phyloP scores from a whole-genome alignment of 306 rosid genomes.

The Aeschynomene evenia region DNA sequence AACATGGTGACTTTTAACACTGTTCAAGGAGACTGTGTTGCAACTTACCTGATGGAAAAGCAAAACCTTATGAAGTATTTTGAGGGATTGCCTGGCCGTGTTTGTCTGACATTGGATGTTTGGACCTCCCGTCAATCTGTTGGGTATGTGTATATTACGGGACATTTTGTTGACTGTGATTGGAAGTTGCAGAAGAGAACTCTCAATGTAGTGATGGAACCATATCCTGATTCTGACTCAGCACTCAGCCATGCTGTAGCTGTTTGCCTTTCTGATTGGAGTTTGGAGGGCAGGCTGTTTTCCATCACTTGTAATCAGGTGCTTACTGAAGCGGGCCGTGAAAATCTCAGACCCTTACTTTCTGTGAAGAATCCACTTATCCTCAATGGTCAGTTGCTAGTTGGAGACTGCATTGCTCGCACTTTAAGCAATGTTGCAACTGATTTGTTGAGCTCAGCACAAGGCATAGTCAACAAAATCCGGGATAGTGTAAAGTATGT shows the following conservation, averaged over 20 bases:
- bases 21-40: conserved; percentile 95
- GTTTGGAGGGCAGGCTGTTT: conserved; percentile 69
- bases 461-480: conserved; percentile 56
- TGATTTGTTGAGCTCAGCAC: conserved; percentile 57
- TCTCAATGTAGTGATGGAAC: conserved; percentile 96
- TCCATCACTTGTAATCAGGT: conserved; percentile 64
- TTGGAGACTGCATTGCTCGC: conserved; percentile 80
- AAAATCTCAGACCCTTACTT: conserved; percentile 74
- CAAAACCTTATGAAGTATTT: conserved; percentile 59
- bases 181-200: conserved; percentile 85
- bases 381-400: conserved; percentile 73
- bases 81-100: conserved; percentile 78
- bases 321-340: conserved; percentile 51
- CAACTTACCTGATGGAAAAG: conserved; percentile 77
- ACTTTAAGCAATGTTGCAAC: conserved; percentile 67
- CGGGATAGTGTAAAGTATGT: conserved; percentile 82
- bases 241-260: conserved; percentile 85
- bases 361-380: conserved; percentile 75
- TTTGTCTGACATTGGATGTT: conserved; percentile 78
- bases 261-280: conserved; percentile 92
- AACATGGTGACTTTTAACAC: conserved; percentile 87
- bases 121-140: conserved; percentile 87
- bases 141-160: conserved; percentile 83
- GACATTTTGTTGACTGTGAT: conserved; percentile 82
- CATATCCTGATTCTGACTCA: conserved; percentile 75